Base-by-base conservation (phyloP, 208 protist species). In the Herpetomonas tarakana region DNA sequence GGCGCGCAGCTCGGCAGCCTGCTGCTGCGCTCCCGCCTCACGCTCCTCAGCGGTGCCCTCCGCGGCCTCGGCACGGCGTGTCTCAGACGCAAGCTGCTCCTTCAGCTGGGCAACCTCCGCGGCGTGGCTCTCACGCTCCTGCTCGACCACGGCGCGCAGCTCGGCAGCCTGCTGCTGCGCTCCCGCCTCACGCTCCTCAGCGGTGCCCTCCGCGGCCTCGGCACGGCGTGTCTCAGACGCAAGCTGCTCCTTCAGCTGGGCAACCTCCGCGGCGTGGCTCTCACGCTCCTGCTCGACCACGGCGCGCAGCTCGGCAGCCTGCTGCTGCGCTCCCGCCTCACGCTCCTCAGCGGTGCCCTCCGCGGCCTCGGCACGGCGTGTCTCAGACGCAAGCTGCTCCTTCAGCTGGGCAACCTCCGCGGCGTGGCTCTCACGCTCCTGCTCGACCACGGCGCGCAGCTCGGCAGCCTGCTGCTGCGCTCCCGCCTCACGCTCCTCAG, bases 161-260 rank as follows among this genome's bases (percentile, higher is more conserved):
- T n/a, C n/a, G n/a, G n/a, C n/a, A 2, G 18, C 57, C 9, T 27
- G n/a, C 2, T 29, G 55, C 3, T 66, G 51, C 21, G 2, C 19
- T 55, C 59, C 59, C 3, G 65, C n/a, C 41, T 66, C 58, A 9
- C 4, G 46, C 7, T 27, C 22, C n/a, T n/a, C n/a, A n/a, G n/a
- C n/a, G n/a, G n/a, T n/a, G n/a, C n/a, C n/a, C n/a, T n/a, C n/a
- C n/a, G n/a, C n/a, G n/a, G n/a, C n/a, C n/a, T n/a, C 46, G 11
- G n/a, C 46, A 52, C n/a, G 12, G 11, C 19, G 11, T 12, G 11
- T 6, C 45, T 24, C 49, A 41, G 19, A 26, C 52, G 68, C 69
- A 1, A 71, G 49, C 59, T 62, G 47, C 29, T 63, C 24, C 41
- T 45, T n/a, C 26, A 74, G 41, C 61, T 68, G n/a, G 35, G 58